These are phyloP conservation scores for Hyaloscypha variabilis DNA, from an alignment of 495 filamentous ascomycete genomes.

Conservation along the genomic window DNA sequence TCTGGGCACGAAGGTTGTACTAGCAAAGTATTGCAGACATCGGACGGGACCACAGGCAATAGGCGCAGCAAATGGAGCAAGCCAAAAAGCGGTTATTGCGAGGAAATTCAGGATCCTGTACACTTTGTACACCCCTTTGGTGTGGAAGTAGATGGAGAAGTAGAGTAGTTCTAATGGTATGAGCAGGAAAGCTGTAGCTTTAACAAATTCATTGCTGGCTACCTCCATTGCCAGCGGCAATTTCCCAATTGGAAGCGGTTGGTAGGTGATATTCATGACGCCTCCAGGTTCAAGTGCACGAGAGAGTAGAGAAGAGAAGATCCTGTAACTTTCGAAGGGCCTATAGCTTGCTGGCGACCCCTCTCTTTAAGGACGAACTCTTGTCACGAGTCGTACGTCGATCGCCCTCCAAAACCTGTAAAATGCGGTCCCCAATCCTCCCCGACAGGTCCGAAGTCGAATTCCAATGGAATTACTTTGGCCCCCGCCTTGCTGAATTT, in stretches of 20 bases:
- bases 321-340: background rate
- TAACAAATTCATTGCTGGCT: slow-evolving; percentile 25
- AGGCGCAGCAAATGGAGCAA: slow-evolving; percentile 28
- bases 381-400: background rate
- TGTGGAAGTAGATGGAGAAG: slow-evolving; percentile 34
- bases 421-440: background rate
- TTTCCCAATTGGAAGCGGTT: slow-evolving; percentile 14
- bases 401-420: background rate
- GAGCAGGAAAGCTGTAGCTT: slow-evolving; percentile 26
- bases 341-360: background rate
- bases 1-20: slow-evolving; percentile 17
- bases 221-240: slow-evolving; percentile 24
- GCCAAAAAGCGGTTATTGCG: slow-evolving; percentile 27
- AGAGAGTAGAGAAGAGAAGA: background rate
- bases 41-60: slow-evolving; percentile 30
- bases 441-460: background rate
- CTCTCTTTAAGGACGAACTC: background rate
- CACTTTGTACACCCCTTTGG: slow-evolving; percentile 16
- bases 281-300: background rate
- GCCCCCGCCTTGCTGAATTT: background rate
- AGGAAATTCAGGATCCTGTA: slow-evolving; percentile 28
- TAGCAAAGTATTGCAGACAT: slow-evolving; percentile 35
- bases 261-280: slow-evolving; percentile 33
- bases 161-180: slow-evolving; percentile 31
- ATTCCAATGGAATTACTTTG: background rate